phyloP scores from a whole-genome alignment of 2,329 filamentous ascomycete species.

The Coniochaeta hoffmannii region DNA sequence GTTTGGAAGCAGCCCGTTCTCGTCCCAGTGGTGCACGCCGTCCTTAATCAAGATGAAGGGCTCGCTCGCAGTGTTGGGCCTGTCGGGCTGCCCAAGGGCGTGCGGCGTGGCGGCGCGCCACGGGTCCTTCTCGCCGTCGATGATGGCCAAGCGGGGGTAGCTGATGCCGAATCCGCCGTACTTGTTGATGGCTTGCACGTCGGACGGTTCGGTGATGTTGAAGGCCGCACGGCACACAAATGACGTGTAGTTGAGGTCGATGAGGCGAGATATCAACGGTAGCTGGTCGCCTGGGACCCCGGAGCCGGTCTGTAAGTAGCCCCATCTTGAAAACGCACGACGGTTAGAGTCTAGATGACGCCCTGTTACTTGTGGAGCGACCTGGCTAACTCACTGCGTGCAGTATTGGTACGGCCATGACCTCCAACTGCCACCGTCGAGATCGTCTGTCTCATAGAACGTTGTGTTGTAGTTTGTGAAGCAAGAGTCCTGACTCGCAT shows the following conservation, averaged over 20 bases:
- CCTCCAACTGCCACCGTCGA: slow-evolving; percentile 32
- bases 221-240: slow-evolving; percentile 60
- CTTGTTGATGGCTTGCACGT: slow-evolving; percentile 64
- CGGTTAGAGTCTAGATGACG: too few relatives aligned
- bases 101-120: slow-evolving; percentile 72
- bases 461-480: slow-evolving; percentile 25
- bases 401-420: slow-evolving; percentile 48
- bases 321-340: slow-evolving; percentile 51
- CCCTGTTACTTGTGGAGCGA: not conserved
- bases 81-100: slow-evolving; percentile 48
- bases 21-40: slow-evolving; percentile 80
- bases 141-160: slow-evolving; percentile 67
- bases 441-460: slow-evolving; percentile 26
- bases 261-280: slow-evolving; percentile 64
- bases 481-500: slow-evolving; percentile 27
- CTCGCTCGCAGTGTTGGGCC: slow-evolving; percentile 54
- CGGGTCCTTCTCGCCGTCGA: slow-evolving; percentile 73
- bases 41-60: slow-evolving; percentile 66
- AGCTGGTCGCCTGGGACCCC: slow-evolving; percentile 56
- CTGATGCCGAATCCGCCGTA: slow-evolving; percentile 67
- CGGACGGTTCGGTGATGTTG: slow-evolving; percentile 56
- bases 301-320: slow-evolving; percentile 68
- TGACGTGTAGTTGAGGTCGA: slow-evolving; percentile 56
- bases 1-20: slow-evolving; percentile 59
- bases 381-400: slow-evolving; percentile 36